Evolutionary conservation across 352 stramenopile species (phyloP), one percentile per base, ranked within the genome.

Genomic region (Peronospora tabacina): DNA sequence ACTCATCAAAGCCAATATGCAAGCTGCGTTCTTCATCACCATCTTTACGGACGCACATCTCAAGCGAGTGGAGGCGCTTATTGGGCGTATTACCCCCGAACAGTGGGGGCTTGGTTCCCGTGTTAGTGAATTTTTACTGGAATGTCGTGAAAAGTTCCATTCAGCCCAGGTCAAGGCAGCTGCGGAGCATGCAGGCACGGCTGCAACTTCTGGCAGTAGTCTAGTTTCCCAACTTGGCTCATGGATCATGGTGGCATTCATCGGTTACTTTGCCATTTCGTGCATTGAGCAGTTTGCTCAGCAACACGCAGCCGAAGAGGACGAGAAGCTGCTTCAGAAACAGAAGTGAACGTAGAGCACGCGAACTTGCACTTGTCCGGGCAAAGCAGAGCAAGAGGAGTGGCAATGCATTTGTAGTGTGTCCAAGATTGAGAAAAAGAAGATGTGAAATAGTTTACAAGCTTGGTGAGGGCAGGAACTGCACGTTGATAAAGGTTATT

Each of bases 201-300:
- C 60, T 5, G 70, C 48, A 9, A 62, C 55, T 11, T 62, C 65
- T 38, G 77, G 71, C 50, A 68, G 70, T 34, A 87, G 75, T 34
- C 44, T 90, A 12, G 85, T 94, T 19, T 94, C 83, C 28, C 75
- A 94, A 53, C 30, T 81, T 28, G 83, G 83, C 38, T 90, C 79
- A 42, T 51, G 67, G 46, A 66, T 94, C 38, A 94, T 94, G 83
- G 76, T 95, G 35, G 59, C 65, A 26, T 92, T 95, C 54, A 95
- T 95, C 37, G 74, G 53, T 15, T 95, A 90, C 70, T 95, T 95
- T 60, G 82, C 86, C 5, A 70, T 94, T 44, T 94, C 81, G 64
- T 94, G 84, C 63, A 86, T 95, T 44, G 83, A 93, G 63, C 81
- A 95, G 60, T 93, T 95, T 52, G 84, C 85, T 22, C 85, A 95